phyloP scores from a whole-genome alignment of 1,284 basidiomycete genomes.

The Pseudozyma thailandica region DNA sequence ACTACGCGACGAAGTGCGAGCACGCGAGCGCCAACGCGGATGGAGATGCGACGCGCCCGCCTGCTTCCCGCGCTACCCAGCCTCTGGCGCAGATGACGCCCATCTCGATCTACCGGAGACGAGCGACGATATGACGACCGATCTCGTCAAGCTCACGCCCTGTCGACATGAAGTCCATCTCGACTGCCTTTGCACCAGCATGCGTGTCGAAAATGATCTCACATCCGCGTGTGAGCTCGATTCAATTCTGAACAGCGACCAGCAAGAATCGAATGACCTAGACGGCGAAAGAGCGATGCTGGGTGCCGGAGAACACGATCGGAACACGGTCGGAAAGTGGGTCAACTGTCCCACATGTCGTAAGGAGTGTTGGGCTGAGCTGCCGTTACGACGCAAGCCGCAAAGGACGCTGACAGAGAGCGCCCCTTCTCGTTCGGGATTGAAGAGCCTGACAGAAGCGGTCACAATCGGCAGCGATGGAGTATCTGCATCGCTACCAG shows the following conservation, averaged over 20 bases:
- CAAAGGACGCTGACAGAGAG: slow-evolving; percentile 8
- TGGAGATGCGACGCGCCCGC: slow-evolving; percentile 63
- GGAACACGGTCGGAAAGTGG: slow-evolving; percentile 59
- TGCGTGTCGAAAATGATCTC: slow-evolving; percentile 52
- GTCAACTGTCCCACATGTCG: slow-evolving; percentile 60
- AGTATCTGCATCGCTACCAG: too few relatives aligned
- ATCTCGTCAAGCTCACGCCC: slow-evolving; percentile 51
- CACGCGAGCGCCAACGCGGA: slow-evolving; percentile 48
- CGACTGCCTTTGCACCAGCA: slow-evolving; percentile 60
- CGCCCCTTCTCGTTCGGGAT: neutral
- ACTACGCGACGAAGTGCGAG: slow-evolving; percentile 56
- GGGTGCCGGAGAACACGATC: slow-evolving; percentile 22
- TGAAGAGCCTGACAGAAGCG: neutral
- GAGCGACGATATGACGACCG: slow-evolving; percentile 30
- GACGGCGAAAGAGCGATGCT: slow-evolving; percentile 3
- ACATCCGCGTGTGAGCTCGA: slow-evolving; percentile 8
- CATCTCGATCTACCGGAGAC: slow-evolving; percentile 36
- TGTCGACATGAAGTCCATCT: slow-evolving; percentile 63
- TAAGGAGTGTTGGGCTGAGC: slow-evolving; percentile 60
- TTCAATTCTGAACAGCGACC: slow-evolving; percentile 4
- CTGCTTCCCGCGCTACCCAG: slow-evolving; percentile 57
- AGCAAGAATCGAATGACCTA: neutral
- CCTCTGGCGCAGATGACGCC: slow-evolving; percentile 14
- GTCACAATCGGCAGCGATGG: too few relatives aligned
- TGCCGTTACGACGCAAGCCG: slow-evolving; percentile 50